Evolutionary conservation across 495 filamentous ascomycete species (phyloP), one percentile per base, ranked within the genome.

Genomic region (Tirmania nivea): DNA sequence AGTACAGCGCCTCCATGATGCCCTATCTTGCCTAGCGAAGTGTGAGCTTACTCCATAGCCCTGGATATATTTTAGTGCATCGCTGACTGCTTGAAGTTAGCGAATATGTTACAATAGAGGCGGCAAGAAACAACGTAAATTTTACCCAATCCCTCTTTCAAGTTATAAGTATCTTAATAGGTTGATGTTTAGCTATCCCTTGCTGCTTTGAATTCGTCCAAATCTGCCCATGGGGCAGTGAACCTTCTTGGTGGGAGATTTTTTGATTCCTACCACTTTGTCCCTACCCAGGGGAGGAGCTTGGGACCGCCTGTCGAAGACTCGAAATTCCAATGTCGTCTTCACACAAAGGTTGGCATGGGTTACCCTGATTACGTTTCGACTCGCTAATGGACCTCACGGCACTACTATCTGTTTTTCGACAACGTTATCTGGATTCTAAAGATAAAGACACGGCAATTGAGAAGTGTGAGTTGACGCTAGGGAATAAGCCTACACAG

Each of bases 201-300:
- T 50, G 87, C 84, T 35, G 79, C 84, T 2, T 70, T 97, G 39
- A 97, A 96, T 67, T 75, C 79, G n/a, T 85, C 87, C 14, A 93
- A 92, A 63, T 92, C 90, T 19, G 86, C 86, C 42, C 94, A 94
- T 68, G 78, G 82, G 0, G 84, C 84, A 14, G 84, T 94, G 59
- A 75, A 75, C 11, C 78, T 94, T 37, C 76, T 81, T 50, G 73
- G 73, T 25, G 72, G 71, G 53, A 68, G 70, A n/a, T 97, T 95
- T 68, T 97, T 95, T 63, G 75, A 82, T 21, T 73, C 72, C 20
- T 97, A 94, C 65, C 68, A 73, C 50, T 88, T 76, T 59, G 68
- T 55, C 4, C 25, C 25, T 31, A 31, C 25, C 25, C 25, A 31
- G 25, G 25, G 25, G 7, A 53, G 59, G 36, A 58, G 61, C 35